Conservation (phyloP, 305 asterid genomes). For the Solanum aculeatissimum region DNA sequence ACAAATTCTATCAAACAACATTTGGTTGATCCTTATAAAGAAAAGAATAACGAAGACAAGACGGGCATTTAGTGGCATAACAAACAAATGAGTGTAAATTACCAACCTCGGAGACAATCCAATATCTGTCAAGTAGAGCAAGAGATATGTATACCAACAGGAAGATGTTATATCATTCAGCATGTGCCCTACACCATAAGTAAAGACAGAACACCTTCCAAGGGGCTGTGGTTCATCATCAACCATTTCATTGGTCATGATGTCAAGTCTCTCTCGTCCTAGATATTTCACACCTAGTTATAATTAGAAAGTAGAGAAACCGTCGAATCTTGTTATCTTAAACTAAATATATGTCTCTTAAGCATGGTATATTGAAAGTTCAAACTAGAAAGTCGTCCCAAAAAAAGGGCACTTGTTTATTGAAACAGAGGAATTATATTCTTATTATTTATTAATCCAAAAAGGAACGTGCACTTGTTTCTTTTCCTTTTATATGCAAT, state of each 20-base stretch:
- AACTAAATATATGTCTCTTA: no score
- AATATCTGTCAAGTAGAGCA: slow-evolving; percentile 74
- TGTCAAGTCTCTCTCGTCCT: not conserved
- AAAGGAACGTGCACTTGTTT: no score
- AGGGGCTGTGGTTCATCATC: slow-evolving; percentile 42
- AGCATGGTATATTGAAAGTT: no score
- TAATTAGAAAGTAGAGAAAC: no score
- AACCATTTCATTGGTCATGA: slow-evolving; percentile 19
- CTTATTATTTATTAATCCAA: no score
- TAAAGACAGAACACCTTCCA: slow-evolving; percentile 43
- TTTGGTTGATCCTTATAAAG: no score
- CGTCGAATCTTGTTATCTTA: no score
- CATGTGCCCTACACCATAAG: slow-evolving; percentile 88
- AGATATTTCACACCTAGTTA: slow-evolving; percentile 1
- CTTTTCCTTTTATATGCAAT: not conserved
- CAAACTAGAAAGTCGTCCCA: no score
- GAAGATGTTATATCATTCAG: slow-evolving; percentile 86
- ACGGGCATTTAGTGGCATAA: not conserved
- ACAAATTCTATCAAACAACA: not conserved
- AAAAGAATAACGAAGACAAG: no score
- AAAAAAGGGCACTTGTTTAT: no score
- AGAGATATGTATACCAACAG: slow-evolving; percentile 91
- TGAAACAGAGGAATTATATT: no score
- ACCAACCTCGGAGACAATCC: slow-evolving; percentile 73
- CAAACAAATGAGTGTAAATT: not conserved